Conservation (phyloP, 208 protist species). For the Trypanosoma platydactyli region DNA sequence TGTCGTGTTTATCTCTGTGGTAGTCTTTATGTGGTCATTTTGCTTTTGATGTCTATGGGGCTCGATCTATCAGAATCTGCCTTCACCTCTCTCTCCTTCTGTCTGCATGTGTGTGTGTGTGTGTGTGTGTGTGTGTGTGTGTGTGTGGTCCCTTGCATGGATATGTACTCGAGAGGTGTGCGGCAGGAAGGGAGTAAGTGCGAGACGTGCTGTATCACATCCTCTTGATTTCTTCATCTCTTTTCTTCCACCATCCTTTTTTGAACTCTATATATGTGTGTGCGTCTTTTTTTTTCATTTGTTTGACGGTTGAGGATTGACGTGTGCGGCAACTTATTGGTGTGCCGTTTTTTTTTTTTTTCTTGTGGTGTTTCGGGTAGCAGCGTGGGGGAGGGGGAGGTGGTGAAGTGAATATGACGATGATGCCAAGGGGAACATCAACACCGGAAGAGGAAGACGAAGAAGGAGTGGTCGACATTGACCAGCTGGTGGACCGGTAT, state of each 20-base stretch:
- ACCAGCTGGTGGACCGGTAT: constrained; percentile 18
- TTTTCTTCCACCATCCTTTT: not conserved
- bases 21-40: too few relatives aligned
- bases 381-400: not conserved
- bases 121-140: too few relatives aligned
- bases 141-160: too few relatives aligned
- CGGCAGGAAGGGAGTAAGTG: too few relatives aligned
- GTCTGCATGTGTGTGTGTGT: too few relatives aligned
- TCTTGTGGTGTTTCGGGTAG: not conserved
- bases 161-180: too few relatives aligned
- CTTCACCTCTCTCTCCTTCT: too few relatives aligned
- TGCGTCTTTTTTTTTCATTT: not conserved
- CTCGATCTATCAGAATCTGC: too few relatives aligned
- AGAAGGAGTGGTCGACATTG: constrained; percentile 23
- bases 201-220: too few relatives aligned
- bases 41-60: too few relatives aligned
- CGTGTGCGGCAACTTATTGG: too few relatives aligned
- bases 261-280: not conserved
- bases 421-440: not conserved
- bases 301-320: not conserved
- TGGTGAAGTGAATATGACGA: not conserved
- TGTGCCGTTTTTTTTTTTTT: not conserved
- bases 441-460: not conserved
- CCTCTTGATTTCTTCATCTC: not conserved
- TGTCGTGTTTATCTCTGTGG: too few relatives aligned